Evolutionary conservation across 306 rosid genomes (phyloP).

Genomic region (Quercus parvula): DNA sequence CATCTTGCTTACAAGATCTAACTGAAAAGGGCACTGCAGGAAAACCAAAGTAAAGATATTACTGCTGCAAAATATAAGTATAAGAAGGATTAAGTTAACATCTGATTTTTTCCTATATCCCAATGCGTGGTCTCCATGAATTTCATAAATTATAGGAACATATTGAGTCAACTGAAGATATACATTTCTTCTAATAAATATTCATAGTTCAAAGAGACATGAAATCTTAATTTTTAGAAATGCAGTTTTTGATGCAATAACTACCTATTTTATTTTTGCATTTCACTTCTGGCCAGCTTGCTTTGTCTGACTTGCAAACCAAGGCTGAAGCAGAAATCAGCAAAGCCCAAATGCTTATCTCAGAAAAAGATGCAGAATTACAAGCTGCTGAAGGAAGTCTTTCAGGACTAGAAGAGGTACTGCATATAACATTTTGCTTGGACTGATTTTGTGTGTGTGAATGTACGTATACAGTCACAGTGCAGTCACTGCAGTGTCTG

Average conservation of each 20-base stretch:
- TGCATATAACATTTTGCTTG: constrained; percentile 24
- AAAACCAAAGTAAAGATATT: background rate
- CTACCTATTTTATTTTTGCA: constrained; percentile 19
- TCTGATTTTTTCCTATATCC: background rate
- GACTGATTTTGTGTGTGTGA: background rate
- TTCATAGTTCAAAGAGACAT: background rate
- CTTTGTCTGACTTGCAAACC: constrained; percentile 71
- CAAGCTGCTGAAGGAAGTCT: constrained; percentile 76
- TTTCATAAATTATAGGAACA: background rate
- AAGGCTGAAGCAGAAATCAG: constrained; percentile 71
- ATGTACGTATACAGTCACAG: constrained; percentile 14
- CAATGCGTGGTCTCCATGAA: background rate
- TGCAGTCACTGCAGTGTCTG: constrained; percentile 1
- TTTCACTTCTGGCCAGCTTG: constrained; percentile 50
- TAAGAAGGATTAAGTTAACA: background rate
- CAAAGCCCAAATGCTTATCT: constrained; percentile 64
- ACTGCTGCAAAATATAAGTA: background rate
- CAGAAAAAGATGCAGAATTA: constrained; percentile 74
- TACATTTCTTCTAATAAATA: background rate
- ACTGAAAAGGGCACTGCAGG: background rate
- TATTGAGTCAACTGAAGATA: background rate
- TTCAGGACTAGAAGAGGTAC: constrained; percentile 84
- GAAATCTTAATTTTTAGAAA: background rate
- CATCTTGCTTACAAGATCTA: background rate
- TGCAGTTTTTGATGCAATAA: background rate